Evolutionary conservation across 495 filamentous ascomycete genomes (phyloP).

Genomic region (Darksidea phi): DNA sequence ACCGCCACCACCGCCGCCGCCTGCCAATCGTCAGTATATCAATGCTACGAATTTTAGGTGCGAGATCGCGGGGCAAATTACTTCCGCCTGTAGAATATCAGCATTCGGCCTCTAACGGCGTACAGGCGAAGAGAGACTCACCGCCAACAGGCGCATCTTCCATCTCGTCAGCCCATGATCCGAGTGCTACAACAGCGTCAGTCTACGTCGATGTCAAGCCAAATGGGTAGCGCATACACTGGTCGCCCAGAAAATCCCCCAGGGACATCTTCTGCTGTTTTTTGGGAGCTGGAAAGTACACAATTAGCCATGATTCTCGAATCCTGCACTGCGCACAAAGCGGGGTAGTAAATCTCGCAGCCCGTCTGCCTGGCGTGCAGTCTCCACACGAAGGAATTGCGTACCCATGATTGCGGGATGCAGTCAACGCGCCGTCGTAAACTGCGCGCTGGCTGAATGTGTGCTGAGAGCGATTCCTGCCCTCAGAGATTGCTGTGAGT

Average conservation of each 20-base stretch:
- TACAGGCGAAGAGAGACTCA: constrained; percentile 49
- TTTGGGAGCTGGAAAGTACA: constrained; percentile 64
- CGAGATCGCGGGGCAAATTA: constrained; percentile 20
- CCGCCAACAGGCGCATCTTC: constrained; percentile 75
- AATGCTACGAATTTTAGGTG: neutral
- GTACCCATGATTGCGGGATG: constrained; percentile 45
- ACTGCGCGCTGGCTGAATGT: constrained; percentile 35
- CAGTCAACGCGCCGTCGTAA: constrained; percentile 38
- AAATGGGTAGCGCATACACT: constrained; percentile 59
- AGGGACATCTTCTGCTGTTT: constrained; percentile 93
- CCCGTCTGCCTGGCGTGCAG: constrained; percentile 18
- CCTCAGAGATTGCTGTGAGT: constrained; percentile 13
- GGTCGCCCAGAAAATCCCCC: constrained; percentile 83
- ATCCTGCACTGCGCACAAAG: neutral
- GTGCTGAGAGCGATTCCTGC: constrained; percentile 25
- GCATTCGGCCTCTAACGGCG: constrained; percentile 12
- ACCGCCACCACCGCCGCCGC: constrained; percentile 24
- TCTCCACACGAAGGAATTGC: constrained; percentile 35
- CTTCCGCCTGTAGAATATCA: constrained; percentile 39
- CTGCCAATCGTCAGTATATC: neutral
- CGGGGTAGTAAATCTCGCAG: neutral
- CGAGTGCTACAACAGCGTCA: constrained; percentile 65
- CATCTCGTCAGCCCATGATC: constrained; percentile 98
- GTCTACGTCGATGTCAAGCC: neutral
- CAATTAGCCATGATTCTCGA: constrained; percentile 22